Evolutionary conservation across 2,329 filamentous ascomycete species (phyloP).

Genomic region (Penicillium sp.): DNA sequence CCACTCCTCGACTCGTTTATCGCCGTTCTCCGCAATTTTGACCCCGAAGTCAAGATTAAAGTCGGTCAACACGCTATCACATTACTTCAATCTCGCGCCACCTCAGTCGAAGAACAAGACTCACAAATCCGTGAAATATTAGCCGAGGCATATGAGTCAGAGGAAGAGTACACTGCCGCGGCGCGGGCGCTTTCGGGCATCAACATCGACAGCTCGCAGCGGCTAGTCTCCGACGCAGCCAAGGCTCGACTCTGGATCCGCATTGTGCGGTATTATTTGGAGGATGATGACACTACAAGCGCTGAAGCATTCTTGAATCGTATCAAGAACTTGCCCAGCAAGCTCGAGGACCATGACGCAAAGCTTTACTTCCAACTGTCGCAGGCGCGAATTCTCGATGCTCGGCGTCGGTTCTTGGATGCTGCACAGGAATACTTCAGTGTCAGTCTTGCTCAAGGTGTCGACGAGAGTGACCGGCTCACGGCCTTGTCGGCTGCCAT

Average conservation of each 20-base stretch:
- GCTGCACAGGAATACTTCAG: constrained; percentile 86
- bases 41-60: constrained; percentile 64
- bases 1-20: constrained; percentile 70
- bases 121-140: constrained; percentile 75
- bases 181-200: constrained; percentile 79
- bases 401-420: constrained; percentile 82
- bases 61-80: constrained; percentile 72
- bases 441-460: constrained; percentile 71
- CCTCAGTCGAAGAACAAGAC: constrained; percentile 82
- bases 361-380: constrained; percentile 85
- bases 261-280: constrained; percentile 89
- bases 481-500: constrained; percentile 83
- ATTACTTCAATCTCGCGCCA: constrained; percentile 62
- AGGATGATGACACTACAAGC: constrained; percentile 83
- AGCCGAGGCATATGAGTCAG: constrained; percentile 76
- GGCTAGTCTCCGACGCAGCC: constrained; percentile 75
- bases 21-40: constrained; percentile 54
- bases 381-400: constrained; percentile 89
- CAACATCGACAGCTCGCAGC: constrained; percentile 83
- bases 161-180: constrained; percentile 76
- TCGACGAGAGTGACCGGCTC: constrained; percentile 84
- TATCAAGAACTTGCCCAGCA: constrained; percentile 84
- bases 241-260: constrained; percentile 87
- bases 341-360: constrained; percentile 69
- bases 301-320: constrained; percentile 90